Conservation (phyloP, 352 stramenopile species). For the Phytophthora chlamydospora region DNA sequence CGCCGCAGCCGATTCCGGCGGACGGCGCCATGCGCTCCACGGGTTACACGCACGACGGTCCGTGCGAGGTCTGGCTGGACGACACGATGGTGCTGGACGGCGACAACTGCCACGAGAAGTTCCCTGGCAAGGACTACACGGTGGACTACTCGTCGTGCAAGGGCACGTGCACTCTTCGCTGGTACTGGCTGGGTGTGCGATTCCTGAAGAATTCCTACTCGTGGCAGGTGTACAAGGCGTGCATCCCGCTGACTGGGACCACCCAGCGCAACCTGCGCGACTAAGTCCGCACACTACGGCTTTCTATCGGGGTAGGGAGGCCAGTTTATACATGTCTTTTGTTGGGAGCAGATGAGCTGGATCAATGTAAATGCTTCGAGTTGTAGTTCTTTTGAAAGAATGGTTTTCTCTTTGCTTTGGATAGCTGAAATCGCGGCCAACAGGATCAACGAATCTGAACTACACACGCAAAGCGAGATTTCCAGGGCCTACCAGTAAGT, state of each 20-base stretch:
- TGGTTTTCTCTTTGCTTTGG: too few relatives aligned
- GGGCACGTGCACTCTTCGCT: slow-evolving; percentile 22
- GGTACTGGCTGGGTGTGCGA: slow-evolving; percentile 34
- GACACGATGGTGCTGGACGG: slow-evolving; percentile 32
- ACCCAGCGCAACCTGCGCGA: too few relatives aligned
- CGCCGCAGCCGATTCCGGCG: slow-evolving; percentile 38
- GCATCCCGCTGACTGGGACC: slow-evolving; percentile 26
- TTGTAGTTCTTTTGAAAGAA: too few relatives aligned
- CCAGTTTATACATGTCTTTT: too few relatives aligned
- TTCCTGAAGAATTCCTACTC: slow-evolving; percentile 50
- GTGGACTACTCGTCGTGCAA: slow-evolving; percentile 37
- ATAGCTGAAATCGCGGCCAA: too few relatives aligned
- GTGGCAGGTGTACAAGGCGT: slow-evolving; percentile 71
- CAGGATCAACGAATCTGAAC: too few relatives aligned
- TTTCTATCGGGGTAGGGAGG: too few relatives aligned
- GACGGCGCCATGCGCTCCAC: slow-evolving; percentile 34
- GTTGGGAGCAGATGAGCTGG: too few relatives aligned
- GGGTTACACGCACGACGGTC: slow-evolving; percentile 51
- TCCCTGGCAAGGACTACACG: slow-evolving; percentile 32
- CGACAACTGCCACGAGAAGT: slow-evolving; percentile 36
- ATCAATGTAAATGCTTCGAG: too few relatives aligned
- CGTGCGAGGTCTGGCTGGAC: slow-evolving; percentile 44
- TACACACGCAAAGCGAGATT: too few relatives aligned
- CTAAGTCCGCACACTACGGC: too few relatives aligned
- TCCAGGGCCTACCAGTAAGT: too few relatives aligned